These are phyloP conservation scores for Acanthamoeba sp. DNA, from an alignment of 208 protist species.

Conservation along the genomic window DNA sequence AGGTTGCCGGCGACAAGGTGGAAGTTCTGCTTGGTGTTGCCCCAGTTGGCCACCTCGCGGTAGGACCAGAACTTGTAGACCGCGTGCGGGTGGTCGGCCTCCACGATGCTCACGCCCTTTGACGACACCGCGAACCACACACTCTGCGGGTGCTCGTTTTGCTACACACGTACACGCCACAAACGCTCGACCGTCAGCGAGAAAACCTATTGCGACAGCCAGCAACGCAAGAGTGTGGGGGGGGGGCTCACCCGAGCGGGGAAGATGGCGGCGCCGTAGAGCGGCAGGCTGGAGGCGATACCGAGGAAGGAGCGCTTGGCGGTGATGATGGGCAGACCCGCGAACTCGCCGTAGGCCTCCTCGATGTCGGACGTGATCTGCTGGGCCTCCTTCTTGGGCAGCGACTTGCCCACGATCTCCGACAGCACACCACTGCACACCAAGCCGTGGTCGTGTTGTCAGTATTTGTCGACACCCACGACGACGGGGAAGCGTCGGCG, in stretches of 20 bases:
- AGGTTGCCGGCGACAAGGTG: constrained; percentile 58
- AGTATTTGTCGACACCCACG: neutral
- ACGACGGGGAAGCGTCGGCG: neutral
- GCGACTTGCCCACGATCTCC: constrained; percentile 28
- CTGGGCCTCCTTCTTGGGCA: constrained; percentile 41
- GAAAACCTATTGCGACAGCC: neutral
- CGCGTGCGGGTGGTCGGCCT: constrained; percentile 25
- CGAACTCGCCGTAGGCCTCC: constrained; percentile 30
- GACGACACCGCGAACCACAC: constrained; percentile 41
- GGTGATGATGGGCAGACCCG: constrained; percentile 32
- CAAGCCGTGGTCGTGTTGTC: too few relatives aligned
- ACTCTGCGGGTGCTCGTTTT: constrained; percentile 36
- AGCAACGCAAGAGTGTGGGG: neutral
- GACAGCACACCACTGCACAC: neutral
- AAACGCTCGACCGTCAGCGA: neutral
- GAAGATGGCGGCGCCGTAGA: constrained; percentile 32
- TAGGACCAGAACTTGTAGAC: constrained; percentile 57
- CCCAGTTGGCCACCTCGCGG: constrained; percentile 57
- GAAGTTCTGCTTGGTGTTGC: constrained; percentile 56
- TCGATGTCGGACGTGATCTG: neutral
- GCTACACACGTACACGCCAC: neutral
- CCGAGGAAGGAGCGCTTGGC: constrained; percentile 42
- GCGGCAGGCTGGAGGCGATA: neutral
- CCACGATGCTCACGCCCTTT: constrained; percentile 44
- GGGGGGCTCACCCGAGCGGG: neutral